Percentiles rank a stretch among this genome's conserved stretches.
These are phyloP conservation scores for Tricholoma saponaceum DNA, from an alignment of 768 basidiomycete genomes.

Conservation along the genomic window DNA sequence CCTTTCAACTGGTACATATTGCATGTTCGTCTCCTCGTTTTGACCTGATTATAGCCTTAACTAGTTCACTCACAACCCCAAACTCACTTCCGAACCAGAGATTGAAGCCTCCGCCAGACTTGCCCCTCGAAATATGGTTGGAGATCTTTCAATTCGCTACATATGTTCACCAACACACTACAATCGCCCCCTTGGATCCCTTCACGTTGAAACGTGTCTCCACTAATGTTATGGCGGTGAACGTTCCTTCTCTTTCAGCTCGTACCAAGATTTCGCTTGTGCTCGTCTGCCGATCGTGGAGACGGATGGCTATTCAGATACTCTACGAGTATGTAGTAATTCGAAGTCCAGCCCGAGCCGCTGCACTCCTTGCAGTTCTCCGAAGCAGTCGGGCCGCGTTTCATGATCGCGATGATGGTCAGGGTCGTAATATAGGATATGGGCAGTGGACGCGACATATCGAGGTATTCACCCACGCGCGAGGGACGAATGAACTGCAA, in stretches of 20 bases:
- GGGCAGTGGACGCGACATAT: constrained; percentile 47
- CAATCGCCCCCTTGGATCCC: constrained; percentile 43
- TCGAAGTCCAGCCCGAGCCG: constrained; percentile 40
- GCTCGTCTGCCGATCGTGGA: constrained; percentile 45
- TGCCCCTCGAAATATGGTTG: constrained; percentile 50
- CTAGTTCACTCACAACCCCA: constrained; percentile 20
- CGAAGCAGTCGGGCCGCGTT: constrained; percentile 12
- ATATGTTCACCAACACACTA: constrained; percentile 38
- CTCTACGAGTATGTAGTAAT: constrained; percentile 44
- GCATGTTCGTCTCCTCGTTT: neutral
- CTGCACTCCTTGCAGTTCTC: constrained; percentile 32
- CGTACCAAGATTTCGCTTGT: constrained; percentile 48
- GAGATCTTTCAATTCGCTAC: constrained; percentile 57
- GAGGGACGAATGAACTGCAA: constrained; percentile 30
- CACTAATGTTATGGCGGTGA: constrained; percentile 41
- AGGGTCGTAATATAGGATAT: constrained; percentile 19
- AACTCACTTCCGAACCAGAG: constrained; percentile 5
- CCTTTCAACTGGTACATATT: constrained; percentile 29
- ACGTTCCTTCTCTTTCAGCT: constrained; percentile 41
- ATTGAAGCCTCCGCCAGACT: constrained; percentile 23
- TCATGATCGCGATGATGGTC: neutral
- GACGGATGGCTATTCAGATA: constrained; percentile 35
- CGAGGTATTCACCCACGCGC: constrained; percentile 43
- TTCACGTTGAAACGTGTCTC: constrained; percentile 37
- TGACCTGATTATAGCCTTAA: constrained; percentile 12